Evolutionary conservation across 495 filamentous ascomycete genomes (phyloP).

Genomic region (Penicillium turbatum): DNA sequence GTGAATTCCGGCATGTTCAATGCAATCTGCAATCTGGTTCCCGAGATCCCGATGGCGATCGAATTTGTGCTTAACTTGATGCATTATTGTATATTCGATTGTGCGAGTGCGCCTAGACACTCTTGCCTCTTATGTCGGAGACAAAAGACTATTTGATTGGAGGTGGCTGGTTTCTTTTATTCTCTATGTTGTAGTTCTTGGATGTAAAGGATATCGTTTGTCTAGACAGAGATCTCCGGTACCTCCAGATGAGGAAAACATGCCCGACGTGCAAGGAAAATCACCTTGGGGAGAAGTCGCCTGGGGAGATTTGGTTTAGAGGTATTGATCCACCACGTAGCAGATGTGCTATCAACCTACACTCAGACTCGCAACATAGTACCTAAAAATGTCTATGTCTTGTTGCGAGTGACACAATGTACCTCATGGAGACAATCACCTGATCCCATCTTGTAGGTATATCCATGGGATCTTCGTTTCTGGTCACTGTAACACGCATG

Average conservation of each 20-base stretch:
- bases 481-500: background rate
- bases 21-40: constrained; percentile 6
- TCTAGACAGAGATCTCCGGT: no score
- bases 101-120: background rate
- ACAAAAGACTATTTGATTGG: no score
- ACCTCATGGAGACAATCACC: background rate
- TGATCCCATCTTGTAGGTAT: no score
- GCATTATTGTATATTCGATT: background rate
- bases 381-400: background rate
- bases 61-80: background rate
- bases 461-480: no score
- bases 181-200: no score
- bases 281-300: background rate
- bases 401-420: background rate
- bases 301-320: no score
- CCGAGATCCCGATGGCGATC: constrained; percentile 2
- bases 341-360: background rate
- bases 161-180: no score
- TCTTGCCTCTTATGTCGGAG: background rate
- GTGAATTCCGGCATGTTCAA: background rate
- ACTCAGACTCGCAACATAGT: background rate
- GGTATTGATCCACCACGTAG: background rate
- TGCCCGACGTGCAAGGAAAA: background rate
- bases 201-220: no score
- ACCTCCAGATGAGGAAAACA: background rate